These are phyloP conservation scores for Verbascum thapsus DNA, from an alignment of 257 asterid genomes.

Conservation along the genomic window DNA sequence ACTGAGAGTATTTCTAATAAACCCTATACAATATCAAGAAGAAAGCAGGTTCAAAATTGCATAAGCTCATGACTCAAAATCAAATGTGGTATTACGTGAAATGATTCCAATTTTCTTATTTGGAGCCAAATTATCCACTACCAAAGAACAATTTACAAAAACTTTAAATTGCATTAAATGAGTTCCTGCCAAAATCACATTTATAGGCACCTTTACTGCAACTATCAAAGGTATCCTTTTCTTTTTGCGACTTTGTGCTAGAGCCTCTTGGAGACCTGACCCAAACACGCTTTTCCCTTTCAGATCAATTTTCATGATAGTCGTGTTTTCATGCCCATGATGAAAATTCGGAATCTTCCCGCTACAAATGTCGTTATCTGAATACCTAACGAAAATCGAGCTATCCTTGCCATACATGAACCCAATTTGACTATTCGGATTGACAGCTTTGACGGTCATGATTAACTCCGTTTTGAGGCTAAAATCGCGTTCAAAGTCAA, in stretches of 20 bases:
- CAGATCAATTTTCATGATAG: slow-evolving; percentile 37
- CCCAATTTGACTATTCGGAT: slow-evolving; percentile 43
- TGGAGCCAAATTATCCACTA: slow-evolving; percentile 49
- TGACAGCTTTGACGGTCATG: too few relatives aligned
- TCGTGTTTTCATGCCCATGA: slow-evolving; percentile 41
- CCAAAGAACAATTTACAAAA: slow-evolving; percentile 41
- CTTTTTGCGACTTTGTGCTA: slow-evolving; percentile 21
- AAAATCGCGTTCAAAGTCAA: too few relatives aligned
- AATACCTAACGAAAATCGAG: slow-evolving; percentile 32
- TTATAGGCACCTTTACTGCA: slow-evolving; percentile 43
- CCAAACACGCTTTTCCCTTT: slow-evolving; percentile 40
- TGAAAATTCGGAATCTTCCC: slow-evolving; percentile 50
- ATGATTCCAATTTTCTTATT: slow-evolving; percentile 39
- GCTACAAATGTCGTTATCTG: slow-evolving; percentile 34
- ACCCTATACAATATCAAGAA: too few relatives aligned
- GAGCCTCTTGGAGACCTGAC: slow-evolving; percentile 42
- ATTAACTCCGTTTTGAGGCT: too few relatives aligned
- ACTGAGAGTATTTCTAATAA: too few relatives aligned
- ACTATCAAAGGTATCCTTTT: slow-evolving; percentile 52
- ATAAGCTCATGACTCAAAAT: slow-evolving; percentile 30
- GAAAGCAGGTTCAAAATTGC: too few relatives aligned
- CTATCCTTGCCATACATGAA: slow-evolving; percentile 40
- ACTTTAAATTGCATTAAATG: slow-evolving; percentile 36
- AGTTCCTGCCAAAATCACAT: slow-evolving; percentile 16
- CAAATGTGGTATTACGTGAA: slow-evolving; percentile 33